These are phyloP conservation scores for Coniochaeta sp. DNA, from an alignment of 2,329 filamentous ascomycete genomes.

Conservation along the genomic window DNA sequence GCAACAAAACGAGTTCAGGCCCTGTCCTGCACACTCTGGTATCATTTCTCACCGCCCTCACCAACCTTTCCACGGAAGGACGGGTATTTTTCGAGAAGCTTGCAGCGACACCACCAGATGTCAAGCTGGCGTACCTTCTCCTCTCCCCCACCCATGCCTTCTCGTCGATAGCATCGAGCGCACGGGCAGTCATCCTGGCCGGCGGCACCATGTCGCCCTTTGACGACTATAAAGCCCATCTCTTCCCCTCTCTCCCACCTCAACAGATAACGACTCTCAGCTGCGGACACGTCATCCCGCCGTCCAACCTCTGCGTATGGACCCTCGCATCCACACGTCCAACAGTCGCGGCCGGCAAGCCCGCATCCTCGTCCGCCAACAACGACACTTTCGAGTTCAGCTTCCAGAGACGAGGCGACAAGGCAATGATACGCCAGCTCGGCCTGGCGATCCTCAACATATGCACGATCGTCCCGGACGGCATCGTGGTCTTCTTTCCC, in stretches of 20 bases:
- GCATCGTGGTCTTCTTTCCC: conserved; percentile 90
- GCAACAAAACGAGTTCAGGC: conserved; percentile 44
- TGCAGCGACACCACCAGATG: conserved; percentile 26
- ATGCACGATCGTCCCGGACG: conserved; percentile 71
- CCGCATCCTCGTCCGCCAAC: conserved; percentile 9
- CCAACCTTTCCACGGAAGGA: conserved; percentile 72
- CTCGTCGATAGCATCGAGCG: conserved; percentile 74
- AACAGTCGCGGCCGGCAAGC: conserved; percentile 7
- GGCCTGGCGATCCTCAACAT: conserved; percentile 67
- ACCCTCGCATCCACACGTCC: conserved; percentile 48
- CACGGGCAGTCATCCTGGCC: conserved; percentile 80
- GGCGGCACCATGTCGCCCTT: conserved; percentile 98
- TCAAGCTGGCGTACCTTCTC: conserved; percentile 74
- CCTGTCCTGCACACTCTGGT: conserved; percentile 49
- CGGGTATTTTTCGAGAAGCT: conserved; percentile 56
- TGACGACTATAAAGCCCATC: conserved; percentile 76
- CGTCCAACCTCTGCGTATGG: conserved; percentile 72
- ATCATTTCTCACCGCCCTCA: conserved; percentile 69
- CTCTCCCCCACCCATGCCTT: conserved; percentile 91
- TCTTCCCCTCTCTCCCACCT: conserved; percentile 68
- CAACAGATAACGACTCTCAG: conserved; percentile 71
- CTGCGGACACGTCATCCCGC: conserved; percentile 89
- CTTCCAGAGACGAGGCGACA: conserved; percentile 67
- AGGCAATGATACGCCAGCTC: conserved; percentile 63
- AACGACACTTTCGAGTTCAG: conserved; percentile 72